Evolutionary conservation across 116 monocot species (phyloP).

Genomic region (Posidonia oceanica): DNA sequence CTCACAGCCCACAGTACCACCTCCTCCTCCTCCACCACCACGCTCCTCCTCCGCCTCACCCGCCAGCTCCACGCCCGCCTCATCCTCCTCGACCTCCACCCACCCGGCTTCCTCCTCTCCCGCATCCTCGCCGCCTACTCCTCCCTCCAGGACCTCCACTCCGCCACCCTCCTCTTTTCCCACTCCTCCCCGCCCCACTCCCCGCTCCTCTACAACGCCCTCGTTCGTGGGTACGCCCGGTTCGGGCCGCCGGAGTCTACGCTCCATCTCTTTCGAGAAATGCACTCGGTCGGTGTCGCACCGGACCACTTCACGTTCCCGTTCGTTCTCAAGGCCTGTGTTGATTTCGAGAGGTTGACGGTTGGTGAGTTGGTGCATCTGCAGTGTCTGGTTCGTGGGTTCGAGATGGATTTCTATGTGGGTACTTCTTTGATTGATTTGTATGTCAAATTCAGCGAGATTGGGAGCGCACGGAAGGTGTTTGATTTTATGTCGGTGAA

Average conservation of each 20-base stretch:
- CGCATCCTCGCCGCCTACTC: conserved; percentile 34
- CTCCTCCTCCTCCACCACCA: neutral
- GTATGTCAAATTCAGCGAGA: conserved; percentile 35
- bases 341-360: conserved; percentile 1
- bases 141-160: conserved; percentile 9
- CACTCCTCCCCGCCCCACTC: conserved; percentile 23
- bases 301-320: conserved; percentile 35
- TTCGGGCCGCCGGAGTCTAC: conserved; percentile 7
- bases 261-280: conserved; percentile 16
- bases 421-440: conserved; percentile 44
- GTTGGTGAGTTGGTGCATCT: conserved; percentile 26
- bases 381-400: conserved; percentile 18
- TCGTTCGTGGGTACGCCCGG: conserved; percentile 33
- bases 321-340: conserved; percentile 28
- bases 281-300: conserved; percentile 4
- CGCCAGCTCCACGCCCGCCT: conserved; percentile 30
- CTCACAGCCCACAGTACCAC: conserved; percentile 12
- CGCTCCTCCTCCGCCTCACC: conserved; percentile 16
- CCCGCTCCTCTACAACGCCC: conserved; percentile 42
- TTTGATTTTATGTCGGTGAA: conserved; percentile 26
- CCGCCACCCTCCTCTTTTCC: conserved; percentile 28
- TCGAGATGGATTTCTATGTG: conserved; percentile 33
- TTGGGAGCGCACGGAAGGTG: conserved; percentile 21
- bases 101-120: conserved; percentile 29
- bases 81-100: conserved; percentile 18